These are phyloP conservation scores for Trifolium dubium DNA, from an alignment of 306 rosid species.

Conservation along the genomic window DNA sequence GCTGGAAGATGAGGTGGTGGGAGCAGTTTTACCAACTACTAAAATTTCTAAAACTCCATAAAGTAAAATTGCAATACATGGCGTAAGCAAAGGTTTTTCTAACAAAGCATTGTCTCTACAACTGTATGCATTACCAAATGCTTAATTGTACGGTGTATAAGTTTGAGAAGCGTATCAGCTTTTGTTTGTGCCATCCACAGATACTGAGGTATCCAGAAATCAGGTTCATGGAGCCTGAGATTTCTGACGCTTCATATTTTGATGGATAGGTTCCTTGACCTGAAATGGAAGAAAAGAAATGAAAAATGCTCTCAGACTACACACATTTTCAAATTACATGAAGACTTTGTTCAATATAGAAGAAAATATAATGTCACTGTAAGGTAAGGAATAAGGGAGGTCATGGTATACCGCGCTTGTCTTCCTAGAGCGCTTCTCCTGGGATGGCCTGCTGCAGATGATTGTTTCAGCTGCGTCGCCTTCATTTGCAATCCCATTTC, in stretches of 20 bases:
- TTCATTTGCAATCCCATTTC: constrained; percentile 51
- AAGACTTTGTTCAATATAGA: constrained; percentile 13
- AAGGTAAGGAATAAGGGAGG: constrained; percentile 36
- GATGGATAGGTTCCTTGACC: constrained; percentile 94
- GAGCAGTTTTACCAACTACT: constrained; percentile 21
- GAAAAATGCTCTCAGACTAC: constrained; percentile 8
- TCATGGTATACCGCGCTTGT: constrained; percentile 74
- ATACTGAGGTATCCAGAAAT: constrained; percentile 12
- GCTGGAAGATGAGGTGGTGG: background rate
- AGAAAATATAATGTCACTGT: constrained; percentile 7
- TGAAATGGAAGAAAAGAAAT: constrained; percentile 41
- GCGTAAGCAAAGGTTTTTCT: background rate
- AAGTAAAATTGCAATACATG: constrained; percentile 1
- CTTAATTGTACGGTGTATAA: constrained; percentile 24
- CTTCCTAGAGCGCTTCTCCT: constrained; percentile 80
- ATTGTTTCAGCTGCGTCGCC: constrained; percentile 61
- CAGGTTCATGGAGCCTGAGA: constrained; percentile 56
- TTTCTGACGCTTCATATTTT: constrained; percentile 79
- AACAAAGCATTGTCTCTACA: background rate
- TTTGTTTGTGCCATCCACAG: constrained; percentile 27
- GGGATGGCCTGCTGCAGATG: constrained; percentile 59
- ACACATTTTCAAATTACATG: constrained; percentile 9
- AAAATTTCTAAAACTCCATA: background rate
- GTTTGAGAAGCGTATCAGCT: constrained; percentile 1
- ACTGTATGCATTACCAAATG: background rate